Conservation (phyloP, 1,284 basidiomycete species). For the Apiotrichum laibachii region DNA sequence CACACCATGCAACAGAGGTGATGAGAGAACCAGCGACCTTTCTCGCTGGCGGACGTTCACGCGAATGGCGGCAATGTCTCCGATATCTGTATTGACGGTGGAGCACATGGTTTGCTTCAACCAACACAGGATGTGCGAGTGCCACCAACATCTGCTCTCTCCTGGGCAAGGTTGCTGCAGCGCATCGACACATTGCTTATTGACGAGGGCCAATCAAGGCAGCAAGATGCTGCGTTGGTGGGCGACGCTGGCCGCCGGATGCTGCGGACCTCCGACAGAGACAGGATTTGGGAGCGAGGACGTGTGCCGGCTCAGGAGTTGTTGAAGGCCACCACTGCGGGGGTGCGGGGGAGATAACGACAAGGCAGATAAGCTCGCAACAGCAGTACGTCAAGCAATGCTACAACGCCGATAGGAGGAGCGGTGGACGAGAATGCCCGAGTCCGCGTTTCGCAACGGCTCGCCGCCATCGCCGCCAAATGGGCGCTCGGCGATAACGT, state of each 20-base stretch:
- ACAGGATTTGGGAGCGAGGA: constrained; percentile 5
- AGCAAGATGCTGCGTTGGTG: not conserved
- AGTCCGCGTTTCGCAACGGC: not conserved
- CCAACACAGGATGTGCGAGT: too few species aligned
- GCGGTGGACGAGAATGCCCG: not conserved
- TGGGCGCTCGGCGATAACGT: not conserved
- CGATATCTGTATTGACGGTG: too few species aligned
- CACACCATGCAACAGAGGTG: too few species aligned
- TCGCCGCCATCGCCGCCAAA: not conserved
- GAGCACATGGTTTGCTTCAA: too few species aligned
- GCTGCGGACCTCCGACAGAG: constrained; percentile 3
- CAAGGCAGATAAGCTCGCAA: not conserved
- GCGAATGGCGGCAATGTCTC: too few species aligned
- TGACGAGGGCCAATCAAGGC: too few species aligned
- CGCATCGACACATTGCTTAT: too few species aligned
- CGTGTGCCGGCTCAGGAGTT: not conserved
- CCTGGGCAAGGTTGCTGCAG: too few species aligned
- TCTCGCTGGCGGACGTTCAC: too few species aligned
- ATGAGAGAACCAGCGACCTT: too few species aligned
- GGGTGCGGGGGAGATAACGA: not conserved
- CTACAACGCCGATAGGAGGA: not conserved
- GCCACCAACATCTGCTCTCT: too few species aligned
- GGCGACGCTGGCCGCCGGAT: constrained; percentile 3
- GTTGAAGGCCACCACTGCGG: not conserved
- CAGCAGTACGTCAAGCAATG: too few species aligned